Conservation (phyloP, 495 filamentous ascomycete species). For the Trichoderma virens region DNA sequence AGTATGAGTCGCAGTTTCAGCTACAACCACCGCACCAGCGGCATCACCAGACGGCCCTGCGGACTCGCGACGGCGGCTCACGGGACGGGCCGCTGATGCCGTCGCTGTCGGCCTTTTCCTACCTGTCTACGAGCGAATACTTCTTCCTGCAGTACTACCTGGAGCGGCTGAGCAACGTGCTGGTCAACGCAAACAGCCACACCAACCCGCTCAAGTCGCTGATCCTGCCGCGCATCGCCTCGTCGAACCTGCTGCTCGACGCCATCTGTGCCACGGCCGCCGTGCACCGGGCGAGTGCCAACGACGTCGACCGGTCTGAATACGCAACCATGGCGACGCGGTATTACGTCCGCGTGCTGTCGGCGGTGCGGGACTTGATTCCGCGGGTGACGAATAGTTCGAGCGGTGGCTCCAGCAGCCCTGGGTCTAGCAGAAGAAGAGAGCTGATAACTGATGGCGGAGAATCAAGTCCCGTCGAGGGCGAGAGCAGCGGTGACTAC, state of each 20-base stretch:
- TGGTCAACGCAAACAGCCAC: neutral
- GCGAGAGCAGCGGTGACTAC: neutral
- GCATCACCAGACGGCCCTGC: neutral
- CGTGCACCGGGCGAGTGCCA: neutral
- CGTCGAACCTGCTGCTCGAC: neutral
- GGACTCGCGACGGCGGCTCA: neutral
- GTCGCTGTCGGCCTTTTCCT: neutral
- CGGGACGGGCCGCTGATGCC: neutral
- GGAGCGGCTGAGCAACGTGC: neutral
- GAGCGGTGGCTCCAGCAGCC: neutral
- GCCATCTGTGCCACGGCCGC: neutral
- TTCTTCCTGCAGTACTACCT: slow-evolving; percentile 5
- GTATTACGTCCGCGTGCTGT: neutral
- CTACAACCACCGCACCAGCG: neutral
- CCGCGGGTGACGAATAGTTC: neutral
- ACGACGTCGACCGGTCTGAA: neutral
- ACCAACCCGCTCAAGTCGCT: neutral
- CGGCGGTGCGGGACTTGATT: neutral
- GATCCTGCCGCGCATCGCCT: neutral
- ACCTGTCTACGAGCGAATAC: slow-evolving; percentile 1
- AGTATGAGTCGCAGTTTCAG: neutral
- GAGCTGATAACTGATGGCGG: neutral
- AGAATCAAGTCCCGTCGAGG: neutral
- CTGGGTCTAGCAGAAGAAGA: neutral
- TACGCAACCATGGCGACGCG: neutral